Percentiles rank a stretch among this genome's conserved stretches.
phyloP scores from a whole-genome alignment of 805 yeast species.

The Yarrowia hollandica region DNA sequence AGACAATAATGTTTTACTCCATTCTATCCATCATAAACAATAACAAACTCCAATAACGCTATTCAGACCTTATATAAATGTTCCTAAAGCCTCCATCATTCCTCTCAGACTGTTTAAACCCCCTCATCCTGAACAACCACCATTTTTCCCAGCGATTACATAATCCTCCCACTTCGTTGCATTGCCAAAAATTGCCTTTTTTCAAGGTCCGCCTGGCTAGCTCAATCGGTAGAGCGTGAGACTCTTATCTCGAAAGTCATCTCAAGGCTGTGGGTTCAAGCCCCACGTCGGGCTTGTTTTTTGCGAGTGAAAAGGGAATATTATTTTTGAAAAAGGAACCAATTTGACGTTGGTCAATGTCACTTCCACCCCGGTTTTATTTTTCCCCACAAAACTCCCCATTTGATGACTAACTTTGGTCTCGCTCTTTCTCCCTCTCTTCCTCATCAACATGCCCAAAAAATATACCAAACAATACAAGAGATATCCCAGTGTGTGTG shows the following conservation, averaged over 20 bases:
- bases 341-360: no score
- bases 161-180: not conserved
- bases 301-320: no score
- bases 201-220: not conserved
- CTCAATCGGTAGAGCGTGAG: slow-evolving; percentile 25
- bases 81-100: no score
- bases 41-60: no score
- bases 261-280: slow-evolving; percentile 25
- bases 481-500: not conserved
- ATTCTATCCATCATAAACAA: no score
- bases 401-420: no score
- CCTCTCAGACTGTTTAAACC: not conserved
- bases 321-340: no score
- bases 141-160: not conserved
- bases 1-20: no score
- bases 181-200: not conserved
- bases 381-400: no score
- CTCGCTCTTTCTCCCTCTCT: no score
- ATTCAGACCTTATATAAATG: no score
- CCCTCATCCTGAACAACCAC: not conserved
- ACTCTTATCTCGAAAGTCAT: slow-evolving; percentile 1
- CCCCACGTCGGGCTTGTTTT: slow-evolving; percentile 16
- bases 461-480: slow-evolving; percentile 17
- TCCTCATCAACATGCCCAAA: not conserved
- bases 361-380: no score